A percentile compares a stretch with the other conserved stretches of the same genome.
Evolutionary conservation across 495 filamentous ascomycete genomes (phyloP).

Genomic region (Hypomontagnella monticulosa): DNA sequence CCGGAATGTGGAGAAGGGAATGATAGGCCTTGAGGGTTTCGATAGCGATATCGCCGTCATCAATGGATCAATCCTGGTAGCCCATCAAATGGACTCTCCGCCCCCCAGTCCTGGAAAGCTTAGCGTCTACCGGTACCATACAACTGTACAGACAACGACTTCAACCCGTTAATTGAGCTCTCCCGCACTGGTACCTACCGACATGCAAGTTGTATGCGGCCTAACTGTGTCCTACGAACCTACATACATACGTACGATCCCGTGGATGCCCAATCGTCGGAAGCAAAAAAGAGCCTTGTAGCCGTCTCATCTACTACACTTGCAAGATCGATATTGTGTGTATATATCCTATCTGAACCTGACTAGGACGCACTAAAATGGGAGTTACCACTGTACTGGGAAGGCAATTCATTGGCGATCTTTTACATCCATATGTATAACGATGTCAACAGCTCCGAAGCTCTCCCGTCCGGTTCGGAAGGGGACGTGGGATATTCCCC

Average conservation of each 20-base stretch:
- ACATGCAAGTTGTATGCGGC: constrained; percentile 44
- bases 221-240: constrained; percentile 45
- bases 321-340: constrained; percentile 7
- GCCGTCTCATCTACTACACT: constrained; percentile 15
- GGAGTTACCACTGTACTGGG: constrained; percentile 32
- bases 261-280: constrained; percentile 48
- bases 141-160: constrained; percentile 9
- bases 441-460: constrained; percentile 8
- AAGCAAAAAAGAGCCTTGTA: constrained; percentile 33
- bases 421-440: neutral
- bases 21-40: constrained; percentile 36
- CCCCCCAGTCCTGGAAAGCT: constrained; percentile 31
- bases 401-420: constrained; percentile 39
- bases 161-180: constrained; percentile 14
- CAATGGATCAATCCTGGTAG: constrained; percentile 33
- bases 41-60: constrained; percentile 31
- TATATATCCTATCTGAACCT: constrained; percentile 19
- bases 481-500: constrained; percentile 33
- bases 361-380: constrained; percentile 20
- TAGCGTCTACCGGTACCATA: constrained; percentile 26
- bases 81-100: constrained; percentile 37
- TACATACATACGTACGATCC: constrained; percentile 41
- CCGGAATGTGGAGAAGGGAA: constrained; percentile 44
- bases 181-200: constrained; percentile 38
- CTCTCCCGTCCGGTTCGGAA: constrained; percentile 40